phyloP scores from a whole-genome alignment of 2,329 filamentous ascomycete genomes.

The Colletotrichum tofieldiae region DNA sequence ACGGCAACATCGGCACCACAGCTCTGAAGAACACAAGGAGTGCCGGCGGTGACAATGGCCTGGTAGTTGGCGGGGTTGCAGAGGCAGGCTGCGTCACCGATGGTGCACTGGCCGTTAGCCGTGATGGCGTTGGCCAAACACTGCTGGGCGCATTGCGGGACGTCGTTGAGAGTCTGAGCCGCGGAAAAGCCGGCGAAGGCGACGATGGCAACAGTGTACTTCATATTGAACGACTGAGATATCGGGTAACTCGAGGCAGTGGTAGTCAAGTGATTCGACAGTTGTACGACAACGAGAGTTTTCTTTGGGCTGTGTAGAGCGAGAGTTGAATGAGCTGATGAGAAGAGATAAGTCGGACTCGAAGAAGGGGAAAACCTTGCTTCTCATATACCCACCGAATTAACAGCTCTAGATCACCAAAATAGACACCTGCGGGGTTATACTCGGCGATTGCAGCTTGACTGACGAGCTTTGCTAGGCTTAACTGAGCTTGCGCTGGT shows the following conservation, averaged over 20 bases:
- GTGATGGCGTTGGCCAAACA: constrained; percentile 36
- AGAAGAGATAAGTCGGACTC: neutral
- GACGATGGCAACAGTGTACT: constrained; percentile 35
- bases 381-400: constrained; percentile 27
- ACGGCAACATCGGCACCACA: constrained; percentile 30
- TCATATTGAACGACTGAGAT: constrained; percentile 33
- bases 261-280: neutral
- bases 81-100: constrained; percentile 17
- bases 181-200: constrained; percentile 39
- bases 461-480: neutral
- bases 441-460: neutral
- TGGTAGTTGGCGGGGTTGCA: constrained; percentile 34
- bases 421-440: neutral
- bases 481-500: constrained; percentile 13
- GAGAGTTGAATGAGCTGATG: constrained; percentile 27
- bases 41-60: constrained; percentile 21
- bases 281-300: neutral
- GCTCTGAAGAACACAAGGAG: constrained; percentile 25
- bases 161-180: constrained; percentile 28
- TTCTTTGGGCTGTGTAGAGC: constrained; percentile 2
- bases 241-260: neutral
- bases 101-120: neutral
- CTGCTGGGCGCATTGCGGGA: constrained; percentile 25
- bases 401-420: neutral
- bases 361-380: neutral